Percentiles rank a stretch among this genome's conserved stretches.
These are phyloP conservation scores for Yamagishiella unicocca DNA, from an alignment of 139 green algal species.

Conservation along the genomic window DNA sequence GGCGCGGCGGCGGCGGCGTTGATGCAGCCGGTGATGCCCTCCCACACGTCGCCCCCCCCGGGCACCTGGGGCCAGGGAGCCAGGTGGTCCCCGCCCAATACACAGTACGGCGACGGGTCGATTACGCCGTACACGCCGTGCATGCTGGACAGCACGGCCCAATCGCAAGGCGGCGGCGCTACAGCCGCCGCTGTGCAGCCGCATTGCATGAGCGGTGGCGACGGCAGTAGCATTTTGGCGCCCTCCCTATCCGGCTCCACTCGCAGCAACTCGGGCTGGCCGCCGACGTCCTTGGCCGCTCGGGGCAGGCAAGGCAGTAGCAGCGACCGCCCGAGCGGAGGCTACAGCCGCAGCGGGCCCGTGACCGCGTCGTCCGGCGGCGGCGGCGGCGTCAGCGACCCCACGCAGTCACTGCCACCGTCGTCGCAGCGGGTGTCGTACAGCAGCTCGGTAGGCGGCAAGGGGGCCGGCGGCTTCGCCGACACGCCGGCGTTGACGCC, in stretches of 20 bases:
- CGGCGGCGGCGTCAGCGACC: background rate
- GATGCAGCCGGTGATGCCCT: background rate
- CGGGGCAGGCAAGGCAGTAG: background rate
- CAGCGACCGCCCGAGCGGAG: background rate
- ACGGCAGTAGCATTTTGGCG: background rate
- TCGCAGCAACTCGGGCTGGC: background rate
- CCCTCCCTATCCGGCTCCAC: no score
- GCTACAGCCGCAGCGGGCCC: background rate
- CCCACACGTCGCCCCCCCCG: background rate
- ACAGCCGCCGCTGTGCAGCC: background rate
- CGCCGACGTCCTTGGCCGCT: background rate
- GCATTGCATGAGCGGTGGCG: background rate
- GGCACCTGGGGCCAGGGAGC: background rate
- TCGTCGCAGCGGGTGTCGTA: background rate
- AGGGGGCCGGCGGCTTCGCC: no score
- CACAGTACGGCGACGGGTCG: background rate
- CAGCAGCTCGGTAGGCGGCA: background rate
- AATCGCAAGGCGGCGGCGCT: background rate
- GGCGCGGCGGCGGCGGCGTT: background rate
- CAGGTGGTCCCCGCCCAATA: no score
- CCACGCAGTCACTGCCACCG: background rate
- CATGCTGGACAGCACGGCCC: background rate
- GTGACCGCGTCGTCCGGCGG: background rate
- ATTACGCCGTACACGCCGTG: background rate
- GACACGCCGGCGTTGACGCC: background rate